phyloP scores from a whole-genome alignment of 2,329 filamentous ascomycete species.

The Eutypa lata region DNA sequence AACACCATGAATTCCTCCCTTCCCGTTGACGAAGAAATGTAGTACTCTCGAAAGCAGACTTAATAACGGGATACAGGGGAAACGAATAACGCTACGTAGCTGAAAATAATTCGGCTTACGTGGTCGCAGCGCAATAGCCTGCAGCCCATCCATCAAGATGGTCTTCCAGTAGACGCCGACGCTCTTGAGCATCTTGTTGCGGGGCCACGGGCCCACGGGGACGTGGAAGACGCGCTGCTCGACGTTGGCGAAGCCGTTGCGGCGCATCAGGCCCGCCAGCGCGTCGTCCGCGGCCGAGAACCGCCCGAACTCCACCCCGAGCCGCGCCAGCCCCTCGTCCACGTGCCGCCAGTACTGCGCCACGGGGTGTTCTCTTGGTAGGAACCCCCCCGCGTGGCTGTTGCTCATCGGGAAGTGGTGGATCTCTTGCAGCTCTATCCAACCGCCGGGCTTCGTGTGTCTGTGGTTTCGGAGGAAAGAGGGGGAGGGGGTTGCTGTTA shows the following conservation, averaged over 20 bases:
- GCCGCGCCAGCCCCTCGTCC: constrained; percentile 37
- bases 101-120: too few relatives aligned
- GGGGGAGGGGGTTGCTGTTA: constrained; percentile 1
- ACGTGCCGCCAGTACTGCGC: constrained; percentile 46
- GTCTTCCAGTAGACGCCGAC: constrained; percentile 51
- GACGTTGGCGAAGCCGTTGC: constrained; percentile 51
- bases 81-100: too few relatives aligned
- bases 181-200: constrained; percentile 47
- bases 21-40: too few relatives aligned
- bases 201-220: constrained; percentile 54
- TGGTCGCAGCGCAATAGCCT: constrained; percentile 51
- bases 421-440: constrained; percentile 55
- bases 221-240: constrained; percentile 47
- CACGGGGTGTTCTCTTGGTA: constrained; percentile 38
- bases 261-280: constrained; percentile 43
- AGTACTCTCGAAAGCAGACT: too few relatives aligned
- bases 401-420: constrained; percentile 46
- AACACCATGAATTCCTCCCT: too few relatives aligned
- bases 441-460: constrained; percentile 51
- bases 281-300: constrained; percentile 27
- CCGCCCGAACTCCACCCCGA: constrained; percentile 41
- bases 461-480: constrained; percentile 23
- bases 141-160: constrained; percentile 46
- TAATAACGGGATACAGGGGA: too few relatives aligned
- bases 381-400: constrained; percentile 19